Base-by-base conservation (phyloP, 2,329 filamentous ascomycete genomes). In the Calonectria pteridis region DNA sequence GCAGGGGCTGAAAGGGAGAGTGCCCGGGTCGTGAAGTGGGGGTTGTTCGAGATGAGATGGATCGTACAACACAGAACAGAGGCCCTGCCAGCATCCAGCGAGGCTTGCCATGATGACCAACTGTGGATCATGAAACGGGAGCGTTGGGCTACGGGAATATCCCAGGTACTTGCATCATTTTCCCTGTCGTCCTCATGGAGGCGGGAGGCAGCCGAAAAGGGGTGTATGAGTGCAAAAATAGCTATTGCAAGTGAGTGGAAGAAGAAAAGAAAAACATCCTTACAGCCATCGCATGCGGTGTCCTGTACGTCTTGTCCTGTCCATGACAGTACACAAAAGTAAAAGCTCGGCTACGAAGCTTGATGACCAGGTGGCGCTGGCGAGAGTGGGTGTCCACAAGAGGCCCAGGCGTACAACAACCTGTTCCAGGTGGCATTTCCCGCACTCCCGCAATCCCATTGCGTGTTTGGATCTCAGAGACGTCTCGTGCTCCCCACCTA, bases 141-240 rank as follows among this genome's bases (percentile, higher is more conserved):
- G 73, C 67, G 69, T 58, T 43, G 43, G 50, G 43, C 67, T 67
- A 77, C 77, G 74, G 73, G 74, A 75, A 79, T 74, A 78, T 80
- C 67, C 58, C 72, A 78, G 72, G 63, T 75, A 77, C 80, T 62
- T 23, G 80, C 75, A 72, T 76, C 77, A 59, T 73, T 74, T 79
- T 77, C 77, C 78, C 75, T 75, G 76, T 71, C 71, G 69, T 68
- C 10, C n/a, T 43, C 71, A 77, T 77, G 72, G 62, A 70, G 73
- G 69, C 77, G 46, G 33, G 43, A 77, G 73, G 69, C 67, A 69
- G 66, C 55, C 66, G 37, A 62, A 59, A 62, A 62, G 14, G 35
- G 55, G 40, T 40, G 18, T 37, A 28, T 62, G 23, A 26, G 23
- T 40, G 33, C 55, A 62, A 62, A 62, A 62, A 62, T 62, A 62